Evolutionary conservation across 495 filamentous ascomycete genomes (phyloP).

Genomic region (Xylaria venustula): DNA sequence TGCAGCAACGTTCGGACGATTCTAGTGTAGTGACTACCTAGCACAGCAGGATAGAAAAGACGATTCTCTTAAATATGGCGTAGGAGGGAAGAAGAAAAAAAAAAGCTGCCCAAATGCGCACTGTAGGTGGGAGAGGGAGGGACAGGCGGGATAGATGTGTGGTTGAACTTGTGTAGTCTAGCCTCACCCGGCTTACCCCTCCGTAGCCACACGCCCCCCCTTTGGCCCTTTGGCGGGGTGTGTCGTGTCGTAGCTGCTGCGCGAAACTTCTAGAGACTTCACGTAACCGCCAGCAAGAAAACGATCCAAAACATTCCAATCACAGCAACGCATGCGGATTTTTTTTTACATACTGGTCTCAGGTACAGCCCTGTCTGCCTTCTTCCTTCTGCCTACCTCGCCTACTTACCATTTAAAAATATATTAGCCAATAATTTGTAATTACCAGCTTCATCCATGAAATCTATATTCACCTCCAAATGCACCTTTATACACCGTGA

Average conservation of each 20-base stretch:
- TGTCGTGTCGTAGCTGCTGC: background rate
- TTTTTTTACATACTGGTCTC: too few species aligned
- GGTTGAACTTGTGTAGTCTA: slow-evolving; percentile 15
- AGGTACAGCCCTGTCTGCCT: background rate
- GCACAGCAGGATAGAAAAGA: background rate
- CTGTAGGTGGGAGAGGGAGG: slow-evolving; percentile 14
- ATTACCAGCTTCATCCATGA: background rate
- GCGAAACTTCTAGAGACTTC: slow-evolving; percentile 21
- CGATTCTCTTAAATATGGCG: slow-evolving; percentile 5
- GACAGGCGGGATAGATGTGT: background rate
- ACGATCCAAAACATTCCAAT: background rate
- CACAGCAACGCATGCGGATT: slow-evolving; percentile 10
- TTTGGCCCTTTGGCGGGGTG: background rate
- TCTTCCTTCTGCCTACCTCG: background rate
- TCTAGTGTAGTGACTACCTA: background rate
- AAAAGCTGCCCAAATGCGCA: slow-evolving; percentile 34
- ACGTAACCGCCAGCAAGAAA: background rate
- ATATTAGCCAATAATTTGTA: too few species aligned
- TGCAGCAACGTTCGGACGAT: too few species aligned
- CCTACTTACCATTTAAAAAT: too few species aligned
- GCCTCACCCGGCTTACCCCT: slow-evolving; percentile 17
- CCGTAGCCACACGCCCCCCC: slow-evolving; percentile 13
- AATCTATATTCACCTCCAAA: background rate
- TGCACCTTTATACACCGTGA: too few species aligned
- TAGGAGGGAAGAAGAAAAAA: slow-evolving; percentile 9